Conservation (phyloP, 768 basidiomycete genomes). For the Pulveroboletus frians region DNA sequence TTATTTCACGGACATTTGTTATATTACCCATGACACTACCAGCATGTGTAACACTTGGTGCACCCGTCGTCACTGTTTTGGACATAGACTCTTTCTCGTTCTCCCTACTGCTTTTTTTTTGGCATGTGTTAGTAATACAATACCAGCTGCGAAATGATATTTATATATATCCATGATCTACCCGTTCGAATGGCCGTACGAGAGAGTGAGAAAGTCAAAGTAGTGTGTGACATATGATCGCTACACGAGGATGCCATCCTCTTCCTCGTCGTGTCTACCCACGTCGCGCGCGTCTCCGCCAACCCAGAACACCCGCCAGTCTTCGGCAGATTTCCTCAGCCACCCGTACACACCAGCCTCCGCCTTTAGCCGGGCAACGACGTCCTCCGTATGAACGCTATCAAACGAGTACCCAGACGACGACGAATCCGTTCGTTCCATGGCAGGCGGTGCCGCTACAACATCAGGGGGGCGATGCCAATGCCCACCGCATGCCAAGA, state of each 20-base stretch:
- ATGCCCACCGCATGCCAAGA: constrained; percentile 42
- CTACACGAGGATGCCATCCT: constrained; percentile 29
- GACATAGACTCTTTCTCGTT: not conserved
- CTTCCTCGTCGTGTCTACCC: constrained; percentile 24
- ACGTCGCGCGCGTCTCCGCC: constrained; percentile 47
- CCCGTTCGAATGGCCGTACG: not conserved
- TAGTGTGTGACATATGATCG: too few species aligned
- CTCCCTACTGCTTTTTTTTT: not conserved
- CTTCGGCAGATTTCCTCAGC: constrained; percentile 65
- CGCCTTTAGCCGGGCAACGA: constrained; percentile 39
- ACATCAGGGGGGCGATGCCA: constrained; percentile 36
- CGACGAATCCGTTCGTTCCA: constrained; percentile 43
- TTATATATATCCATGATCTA: constrained; percentile 11
- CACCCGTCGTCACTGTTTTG: constrained; percentile 19
- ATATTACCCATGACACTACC: constrained; percentile 21
- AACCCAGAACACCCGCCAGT: constrained; percentile 82
- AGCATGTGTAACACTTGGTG: constrained; percentile 28
- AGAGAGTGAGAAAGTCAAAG: not conserved
- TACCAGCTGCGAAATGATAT: constrained; percentile 15
- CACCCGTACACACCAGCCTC: constrained; percentile 75
- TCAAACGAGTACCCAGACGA: constrained; percentile 43
- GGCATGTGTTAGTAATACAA: constrained; percentile 15
- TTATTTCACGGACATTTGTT: constrained; percentile 15
- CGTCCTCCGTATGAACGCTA: constrained; percentile 51
- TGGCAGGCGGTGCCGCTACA: constrained; percentile 27